phyloP scores from a whole-genome alignment of 116 monocot species.

The Phalaenopsis hybrid region DNA sequence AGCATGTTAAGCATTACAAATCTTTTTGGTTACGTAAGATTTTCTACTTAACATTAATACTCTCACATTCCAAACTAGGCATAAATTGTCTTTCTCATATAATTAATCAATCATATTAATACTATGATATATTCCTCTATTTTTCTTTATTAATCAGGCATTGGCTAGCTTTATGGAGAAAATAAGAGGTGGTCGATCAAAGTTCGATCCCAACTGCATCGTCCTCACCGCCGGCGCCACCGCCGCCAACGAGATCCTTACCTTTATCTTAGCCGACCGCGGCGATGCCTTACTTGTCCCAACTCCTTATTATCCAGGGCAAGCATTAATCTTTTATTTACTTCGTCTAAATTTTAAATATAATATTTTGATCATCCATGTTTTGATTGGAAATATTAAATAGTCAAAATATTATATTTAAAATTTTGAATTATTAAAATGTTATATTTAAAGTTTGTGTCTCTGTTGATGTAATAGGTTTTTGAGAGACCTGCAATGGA shows the following conservation, averaged over 20 bases:
- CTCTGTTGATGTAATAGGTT: no score
- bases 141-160: constrained; percentile 24
- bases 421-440: no score
- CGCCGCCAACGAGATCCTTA: constrained; percentile 37
- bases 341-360: no score
- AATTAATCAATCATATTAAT: constrained; percentile 14
- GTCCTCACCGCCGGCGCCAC: constrained; percentile 78
- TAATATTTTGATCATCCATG: no score
- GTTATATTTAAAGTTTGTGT: no score
- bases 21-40: no score
- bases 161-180: constrained; percentile 74
- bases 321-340: constrained; percentile 1
- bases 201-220: constrained; percentile 47
- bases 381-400: no score
- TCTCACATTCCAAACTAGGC: neutral
- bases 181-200: constrained; percentile 51
- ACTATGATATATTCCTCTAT: no score
- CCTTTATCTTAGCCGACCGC: constrained; percentile 55
- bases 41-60: no score
- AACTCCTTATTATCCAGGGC: constrained; percentile 56
- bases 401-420: no score
- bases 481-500: constrained; percentile 47
- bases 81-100: neutral
- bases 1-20: no score
- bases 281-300: constrained; percentile 61